Base-by-base conservation (phyloP, 2,329 filamentous ascomycete species). In the Ploettnerulaceae sp. region DNA sequence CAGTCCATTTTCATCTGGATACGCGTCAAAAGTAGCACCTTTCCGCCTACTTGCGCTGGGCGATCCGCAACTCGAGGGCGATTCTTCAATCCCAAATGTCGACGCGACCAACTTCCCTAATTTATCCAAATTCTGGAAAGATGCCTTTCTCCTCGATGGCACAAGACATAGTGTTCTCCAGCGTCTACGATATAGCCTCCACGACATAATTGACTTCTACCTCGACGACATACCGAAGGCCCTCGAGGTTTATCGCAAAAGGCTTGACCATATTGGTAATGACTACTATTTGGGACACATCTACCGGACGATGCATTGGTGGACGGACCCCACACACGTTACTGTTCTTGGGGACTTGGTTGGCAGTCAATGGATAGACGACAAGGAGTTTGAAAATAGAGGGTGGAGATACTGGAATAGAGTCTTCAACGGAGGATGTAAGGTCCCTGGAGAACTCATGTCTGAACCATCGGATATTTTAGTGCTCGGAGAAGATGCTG, bases 231-330 rank as follows among this genome's bases (percentile, higher is more conserved):
- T 89, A 2, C 81, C 81, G 5, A 76, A 79, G 55, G 73, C 82
- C 14, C 56, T 90, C 39, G 73, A 81, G 56, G 82, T 81, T 1
- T 70, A 76, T 40, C 78, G 87, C 54, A 98, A 98, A 69, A 76
- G 79, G 14, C 66, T 98, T 57, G 93, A 98, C 66, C 77, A 96
- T 2, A 79, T 89, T 60, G 93, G 93, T 3, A 98, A 98, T 67
- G 93, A 98, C 67, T 87, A 82, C 61, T 98, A 97, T 66, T 77
- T 98, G 24, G 88, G 86, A 15, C 93, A 98, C 65, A 89, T 96
- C 48, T 96, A 94, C 67, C 79, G 88, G 12, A 86, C 82, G 0
- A 67, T 95, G 39, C 76, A 79, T 56, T 95, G 89, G 88, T 94
- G 86, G 84, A 79, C 85, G 0, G 70, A 73, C 12, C 93, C 93